Percentiles rank a stretch among this genome's conserved stretches.
phyloP scores from a whole-genome alignment of 225 moss, liverwort and hornwort genomes.

The Polytrichum formosum region DNA sequence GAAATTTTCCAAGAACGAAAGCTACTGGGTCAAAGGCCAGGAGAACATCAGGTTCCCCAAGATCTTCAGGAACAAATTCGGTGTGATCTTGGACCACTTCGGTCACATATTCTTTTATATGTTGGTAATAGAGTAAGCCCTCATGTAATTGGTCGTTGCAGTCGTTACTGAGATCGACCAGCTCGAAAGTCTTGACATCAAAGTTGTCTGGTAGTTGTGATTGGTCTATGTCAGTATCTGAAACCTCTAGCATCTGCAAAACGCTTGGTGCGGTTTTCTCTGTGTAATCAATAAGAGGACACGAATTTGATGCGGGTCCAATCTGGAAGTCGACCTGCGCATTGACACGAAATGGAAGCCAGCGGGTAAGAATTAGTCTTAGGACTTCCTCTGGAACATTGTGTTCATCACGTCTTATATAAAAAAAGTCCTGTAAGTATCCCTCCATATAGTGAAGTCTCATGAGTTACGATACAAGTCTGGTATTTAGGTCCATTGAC shows the following conservation, averaged over 20 bases:
- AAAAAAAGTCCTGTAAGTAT: too few species aligned
- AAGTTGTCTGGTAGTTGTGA: constrained; percentile 3
- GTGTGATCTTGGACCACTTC: constrained; percentile 14
- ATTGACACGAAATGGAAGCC: not conserved
- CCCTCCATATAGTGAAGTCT: not conserved
- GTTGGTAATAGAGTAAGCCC: constrained; percentile 8
- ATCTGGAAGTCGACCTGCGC: constrained; percentile 27
- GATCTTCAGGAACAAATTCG: constrained; percentile 11
- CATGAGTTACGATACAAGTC: not conserved
- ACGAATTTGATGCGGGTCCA: constrained; percentile 13
- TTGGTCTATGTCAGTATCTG: constrained; percentile 7
- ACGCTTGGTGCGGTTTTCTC: constrained; percentile 5
- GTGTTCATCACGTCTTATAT: too few species aligned
- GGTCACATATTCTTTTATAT: constrained; percentile 10
- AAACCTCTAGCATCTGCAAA: constrained; percentile 19
- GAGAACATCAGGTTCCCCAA: constrained; percentile 14
- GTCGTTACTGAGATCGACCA: constrained; percentile 7
- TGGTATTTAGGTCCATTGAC: not conserved
- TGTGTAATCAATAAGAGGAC: constrained; percentile 10
- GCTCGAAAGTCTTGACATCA: constrained; percentile 10
- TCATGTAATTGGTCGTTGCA: constrained; percentile 17
- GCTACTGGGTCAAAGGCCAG: constrained; percentile 26
- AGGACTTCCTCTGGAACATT: not conserved
- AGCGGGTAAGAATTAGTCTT: not conserved
- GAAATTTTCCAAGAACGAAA: constrained; percentile 27